Base-by-base conservation (phyloP, 2,329 filamentous ascomycete species). In the Corynespora cassiicola region DNA sequence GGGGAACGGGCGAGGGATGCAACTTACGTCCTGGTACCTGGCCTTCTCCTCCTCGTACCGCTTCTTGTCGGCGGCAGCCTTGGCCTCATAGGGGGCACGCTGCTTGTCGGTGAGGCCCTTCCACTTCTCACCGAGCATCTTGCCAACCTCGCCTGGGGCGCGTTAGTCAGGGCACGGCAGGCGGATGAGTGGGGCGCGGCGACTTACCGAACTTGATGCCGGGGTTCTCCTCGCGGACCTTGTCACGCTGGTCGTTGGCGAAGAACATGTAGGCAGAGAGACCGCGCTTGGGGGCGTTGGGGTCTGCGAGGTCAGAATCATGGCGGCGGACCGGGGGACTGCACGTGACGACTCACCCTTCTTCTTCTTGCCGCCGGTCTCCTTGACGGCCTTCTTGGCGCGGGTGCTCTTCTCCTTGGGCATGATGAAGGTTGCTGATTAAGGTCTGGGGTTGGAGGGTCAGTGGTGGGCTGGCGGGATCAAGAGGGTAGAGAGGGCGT, bases 181-280 rank as follows among this genome's bases (percentile, higher is more conserved):
- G 21, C 4, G 16, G 18, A 30, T 17, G 12, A 24, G 28, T 22
- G 12, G 12, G n/a, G n/a, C n/a, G 31, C 15, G 26, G 26, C 31
- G 39, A 69, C 81, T 58, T 81, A 86, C 90, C 94, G 75, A 99
- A 99, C 60, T 87, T 87, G 77, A 97, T 96, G 63, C 91, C 92
- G 24, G 92, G 92, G 82, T 97, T 97, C 75, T 97, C 92, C 71
- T 96, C 90, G 63, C 94, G 90, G 61, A 99, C 94, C 73, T 94
- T 95, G 70, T 97, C 92, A 62, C 94, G 91, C 78, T 96, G 90
- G 77, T 97, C 94, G 69, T 97, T 97, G 84, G 94, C 94, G 73
- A 97, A 99, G 87, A 97, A 97, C 94, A 99, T 99, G 85, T 99
- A 99, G 52, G 94, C 94, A 36, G 94, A 97, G 33, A 99, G 89